These are phyloP conservation scores for Citeromyces hawaiiensis DNA, from an alignment of 1,139 yeast genomes.

Conservation along the genomic window DNA sequence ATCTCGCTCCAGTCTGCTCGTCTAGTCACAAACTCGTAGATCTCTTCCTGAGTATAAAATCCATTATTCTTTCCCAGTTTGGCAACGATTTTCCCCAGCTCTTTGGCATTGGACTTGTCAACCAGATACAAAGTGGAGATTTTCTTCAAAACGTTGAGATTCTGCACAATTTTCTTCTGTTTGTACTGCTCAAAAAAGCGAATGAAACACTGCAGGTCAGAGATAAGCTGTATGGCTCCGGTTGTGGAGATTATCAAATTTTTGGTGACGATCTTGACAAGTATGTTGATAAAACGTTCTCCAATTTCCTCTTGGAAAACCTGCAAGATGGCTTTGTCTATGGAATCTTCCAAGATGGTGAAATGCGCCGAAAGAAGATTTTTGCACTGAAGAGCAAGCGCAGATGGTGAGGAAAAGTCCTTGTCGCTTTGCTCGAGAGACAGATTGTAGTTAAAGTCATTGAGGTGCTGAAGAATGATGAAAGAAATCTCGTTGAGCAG, in stretches of 20 bases:
- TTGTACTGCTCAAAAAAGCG: slow-evolving; percentile 50
- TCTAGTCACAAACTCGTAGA: slow-evolving; percentile 81
- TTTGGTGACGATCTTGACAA: slow-evolving; percentile 62
- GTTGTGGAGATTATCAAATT: slow-evolving; percentile 57
- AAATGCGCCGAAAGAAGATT: slow-evolving; percentile 55
- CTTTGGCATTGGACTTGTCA: slow-evolving; percentile 51
- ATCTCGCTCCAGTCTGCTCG: slow-evolving; percentile 78
- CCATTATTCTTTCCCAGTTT: slow-evolving; percentile 84
- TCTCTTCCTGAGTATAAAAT: slow-evolving; percentile 82
- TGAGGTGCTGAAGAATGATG: slow-evolving; percentile 17
- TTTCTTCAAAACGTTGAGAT: slow-evolving; percentile 71
- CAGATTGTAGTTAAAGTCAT: slow-evolving; percentile 22
- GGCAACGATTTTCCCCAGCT: slow-evolving; percentile 72
- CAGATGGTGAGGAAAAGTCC: slow-evolving; percentile 31
- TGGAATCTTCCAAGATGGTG: slow-evolving; percentile 62
- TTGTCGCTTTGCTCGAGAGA: slow-evolving; percentile 8
- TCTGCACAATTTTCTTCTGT: slow-evolving; percentile 60
- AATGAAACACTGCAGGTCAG: slow-evolving; percentile 66
- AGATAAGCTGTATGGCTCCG: slow-evolving; percentile 72
- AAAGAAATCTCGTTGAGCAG: slow-evolving; percentile 60
- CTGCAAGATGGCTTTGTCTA: slow-evolving; percentile 80
- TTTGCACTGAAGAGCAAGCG: slow-evolving; percentile 51
- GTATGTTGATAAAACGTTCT: slow-evolving; percentile 63
- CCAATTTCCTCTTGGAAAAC: slow-evolving; percentile 93
- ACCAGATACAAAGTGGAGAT: slow-evolving; percentile 75